Percentiles rank a stretch among this genome's conserved stretches.
Evolutionary conservation across 108 stramenopile species (phyloP).

Genomic region (Chaetoceros tenuissimus): DNA sequence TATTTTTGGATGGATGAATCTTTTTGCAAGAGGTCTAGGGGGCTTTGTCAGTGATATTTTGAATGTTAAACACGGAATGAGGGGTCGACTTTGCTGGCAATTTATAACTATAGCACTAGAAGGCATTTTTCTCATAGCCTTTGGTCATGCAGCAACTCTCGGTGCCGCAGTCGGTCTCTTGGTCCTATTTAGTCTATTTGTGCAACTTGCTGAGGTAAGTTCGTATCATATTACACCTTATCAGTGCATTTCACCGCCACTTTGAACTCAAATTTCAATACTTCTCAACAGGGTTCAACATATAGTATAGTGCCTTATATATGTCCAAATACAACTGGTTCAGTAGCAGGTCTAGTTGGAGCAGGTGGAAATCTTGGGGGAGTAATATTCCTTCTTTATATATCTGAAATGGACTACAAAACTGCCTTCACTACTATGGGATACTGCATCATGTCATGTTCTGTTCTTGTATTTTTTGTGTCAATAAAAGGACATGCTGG

Average conservation of each 20-base stretch:
- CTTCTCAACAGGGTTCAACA: conserved; percentile 70
- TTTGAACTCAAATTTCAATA: conserved; percentile 34
- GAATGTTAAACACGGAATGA: conserved; percentile 53
- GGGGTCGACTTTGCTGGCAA: conserved; percentile 60
- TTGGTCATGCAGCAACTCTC: conserved; percentile 39
- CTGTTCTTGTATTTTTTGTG: conserved; percentile 40
- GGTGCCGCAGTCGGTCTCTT: conserved; percentile 47
- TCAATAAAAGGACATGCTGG: conserved; percentile 63
- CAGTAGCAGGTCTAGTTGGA: conserved; percentile 74
- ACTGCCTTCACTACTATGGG: conserved; percentile 44
- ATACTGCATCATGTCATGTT: conserved; percentile 26
- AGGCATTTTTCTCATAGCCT: conserved; percentile 55
- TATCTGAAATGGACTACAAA: conserved; percentile 34
- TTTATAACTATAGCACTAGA: conserved; percentile 37
- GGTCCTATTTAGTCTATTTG: conserved; percentile 63
- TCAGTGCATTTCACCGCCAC: conserved; percentile 21
- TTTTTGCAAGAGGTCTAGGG: conserved; percentile 71
- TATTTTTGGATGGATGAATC: conserved; percentile 69
- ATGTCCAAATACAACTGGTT: conserved; percentile 61
- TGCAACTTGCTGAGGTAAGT: conserved; percentile 64
- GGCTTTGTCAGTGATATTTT: conserved; percentile 47
- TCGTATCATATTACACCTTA: conserved; percentile 27
- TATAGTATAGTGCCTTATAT: conserved; percentile 84
- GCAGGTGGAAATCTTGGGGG: conserved; percentile 64
- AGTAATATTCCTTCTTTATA: conserved; percentile 46